These are phyloP conservation scores for Pelagophyceae sp. DNA, from an alignment of 352 stramenopile species.

Conservation along the genomic window DNA sequence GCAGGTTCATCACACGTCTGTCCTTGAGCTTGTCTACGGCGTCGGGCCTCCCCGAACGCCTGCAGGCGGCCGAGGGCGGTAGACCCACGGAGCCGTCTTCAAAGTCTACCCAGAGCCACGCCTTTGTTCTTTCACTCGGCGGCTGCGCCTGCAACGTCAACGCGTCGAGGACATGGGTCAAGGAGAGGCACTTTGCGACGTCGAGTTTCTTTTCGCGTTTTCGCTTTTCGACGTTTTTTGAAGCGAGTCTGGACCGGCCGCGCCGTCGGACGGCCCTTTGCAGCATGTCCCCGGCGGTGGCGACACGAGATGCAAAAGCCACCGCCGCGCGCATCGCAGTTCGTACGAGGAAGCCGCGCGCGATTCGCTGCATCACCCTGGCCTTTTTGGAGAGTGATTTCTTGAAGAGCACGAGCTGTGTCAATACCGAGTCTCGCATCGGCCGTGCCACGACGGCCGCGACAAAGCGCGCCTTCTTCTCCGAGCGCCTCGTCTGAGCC, in stretches of 20 bases:
- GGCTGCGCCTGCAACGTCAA: not conserved
- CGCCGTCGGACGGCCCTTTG: not conserved
- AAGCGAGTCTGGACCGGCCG: too few species aligned
- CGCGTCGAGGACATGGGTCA: not conserved
- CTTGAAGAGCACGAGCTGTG: not conserved
- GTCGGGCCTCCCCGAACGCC: slow-evolving; percentile 5
- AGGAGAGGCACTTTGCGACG: not conserved
- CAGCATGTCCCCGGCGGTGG: not conserved
- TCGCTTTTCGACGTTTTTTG: too few species aligned
- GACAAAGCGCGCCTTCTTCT: not conserved
- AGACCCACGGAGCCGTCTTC: not conserved
- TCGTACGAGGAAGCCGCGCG: not conserved
- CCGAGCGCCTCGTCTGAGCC: not conserved
- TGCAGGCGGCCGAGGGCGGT: not conserved
- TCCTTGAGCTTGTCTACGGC: not conserved
- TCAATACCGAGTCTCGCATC: not conserved
- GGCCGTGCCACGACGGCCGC: not conserved
- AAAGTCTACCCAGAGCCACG: not conserved
- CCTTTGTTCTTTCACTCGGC: too few species aligned
- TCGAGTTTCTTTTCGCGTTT: too few species aligned
- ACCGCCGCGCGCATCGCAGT: not conserved
- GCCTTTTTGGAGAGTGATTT: not conserved
- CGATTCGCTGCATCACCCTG: not conserved
- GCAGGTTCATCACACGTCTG: not conserved
- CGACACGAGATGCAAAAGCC: not conserved